These are phyloP conservation scores for Nitzschia sp. DNA, from an alignment of 108 stramenopile species.

Conservation along the genomic window DNA sequence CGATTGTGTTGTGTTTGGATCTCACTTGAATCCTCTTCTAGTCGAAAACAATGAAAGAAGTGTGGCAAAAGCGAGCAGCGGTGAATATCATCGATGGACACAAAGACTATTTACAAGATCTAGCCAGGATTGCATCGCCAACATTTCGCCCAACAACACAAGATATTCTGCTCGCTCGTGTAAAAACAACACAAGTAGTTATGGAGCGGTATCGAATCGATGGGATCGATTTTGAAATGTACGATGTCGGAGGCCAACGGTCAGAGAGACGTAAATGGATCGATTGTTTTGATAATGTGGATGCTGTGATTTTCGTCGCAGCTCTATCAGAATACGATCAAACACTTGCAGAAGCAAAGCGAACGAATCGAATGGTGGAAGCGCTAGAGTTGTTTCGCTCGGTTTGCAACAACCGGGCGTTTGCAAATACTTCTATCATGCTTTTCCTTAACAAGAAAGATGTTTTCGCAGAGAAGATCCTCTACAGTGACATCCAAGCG, in stretches of 20 bases:
- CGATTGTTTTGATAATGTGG: constrained; percentile 94
- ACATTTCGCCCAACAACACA: constrained; percentile 87
- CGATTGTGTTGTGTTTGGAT: neutral
- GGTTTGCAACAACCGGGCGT: constrained; percentile 94
- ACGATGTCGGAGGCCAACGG: constrained; percentile 92
- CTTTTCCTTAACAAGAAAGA: constrained; percentile 97
- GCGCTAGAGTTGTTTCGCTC: constrained; percentile 94
- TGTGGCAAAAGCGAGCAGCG: constrained; percentile 77
- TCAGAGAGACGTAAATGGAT: constrained; percentile 94
- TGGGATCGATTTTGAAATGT: constrained; percentile 94
- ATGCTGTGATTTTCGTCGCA: constrained; percentile 98
- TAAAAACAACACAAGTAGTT: constrained; percentile 95
- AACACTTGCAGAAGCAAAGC: constrained; percentile 91
- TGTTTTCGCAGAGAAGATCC: constrained; percentile 96
- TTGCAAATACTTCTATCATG: constrained; percentile 91
- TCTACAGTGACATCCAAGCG: constrained; percentile 77
- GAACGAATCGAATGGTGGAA: constrained; percentile 97
- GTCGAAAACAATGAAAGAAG: constrained; percentile 68
- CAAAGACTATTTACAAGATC: constrained; percentile 84
- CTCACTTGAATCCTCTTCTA: constrained; percentile 5
- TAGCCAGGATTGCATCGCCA: constrained; percentile 74
- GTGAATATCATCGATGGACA: constrained; percentile 88
- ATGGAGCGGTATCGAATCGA: constrained; percentile 89
- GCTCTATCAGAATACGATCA: constrained; percentile 97
- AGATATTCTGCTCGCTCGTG: constrained; percentile 94